These are phyloP conservation scores for Rhodomyrtus tomentosa DNA, from an alignment of 345 rosid species.

Conservation along the genomic window DNA sequence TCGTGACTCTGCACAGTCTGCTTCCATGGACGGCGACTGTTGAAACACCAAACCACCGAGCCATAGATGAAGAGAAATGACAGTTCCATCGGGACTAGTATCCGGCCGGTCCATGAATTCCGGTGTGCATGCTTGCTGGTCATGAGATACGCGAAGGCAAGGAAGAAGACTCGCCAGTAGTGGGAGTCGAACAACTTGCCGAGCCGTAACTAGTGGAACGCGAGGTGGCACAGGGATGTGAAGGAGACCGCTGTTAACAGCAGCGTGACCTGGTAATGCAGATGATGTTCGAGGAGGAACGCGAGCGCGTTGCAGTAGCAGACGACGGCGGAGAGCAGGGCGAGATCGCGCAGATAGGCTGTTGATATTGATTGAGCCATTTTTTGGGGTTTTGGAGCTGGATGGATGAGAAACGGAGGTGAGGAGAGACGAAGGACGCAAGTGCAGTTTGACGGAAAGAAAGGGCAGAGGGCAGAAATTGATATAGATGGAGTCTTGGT, in stretches of 20 bases:
- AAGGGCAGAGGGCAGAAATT: neutral
- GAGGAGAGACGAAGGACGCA: neutral
- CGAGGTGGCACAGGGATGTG: neutral
- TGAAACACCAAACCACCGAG: neutral
- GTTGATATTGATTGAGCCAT: neutral
- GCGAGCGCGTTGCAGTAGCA: neutral
- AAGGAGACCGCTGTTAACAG: neutral
- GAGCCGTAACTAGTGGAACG: neutral
- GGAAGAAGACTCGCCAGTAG: neutral
- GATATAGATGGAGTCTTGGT: neutral
- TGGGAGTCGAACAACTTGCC: neutral
- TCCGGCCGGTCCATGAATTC: neutral
- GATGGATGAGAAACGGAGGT: neutral
- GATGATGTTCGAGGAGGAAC: neutral
- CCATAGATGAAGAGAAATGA: neutral
- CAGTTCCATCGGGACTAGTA: neutral
- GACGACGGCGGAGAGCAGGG: neutral
- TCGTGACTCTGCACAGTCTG: neutral
- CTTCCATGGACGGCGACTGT: neutral
- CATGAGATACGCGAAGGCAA: neutral
- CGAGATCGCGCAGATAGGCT: neutral
- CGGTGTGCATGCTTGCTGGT: neutral
- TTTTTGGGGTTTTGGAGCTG: neutral
- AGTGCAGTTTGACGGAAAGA: no score
- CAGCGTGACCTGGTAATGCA: neutral